Conservation (phyloP, 768 basidiomycete genomes). For the Lactifluus piperatus region DNA sequence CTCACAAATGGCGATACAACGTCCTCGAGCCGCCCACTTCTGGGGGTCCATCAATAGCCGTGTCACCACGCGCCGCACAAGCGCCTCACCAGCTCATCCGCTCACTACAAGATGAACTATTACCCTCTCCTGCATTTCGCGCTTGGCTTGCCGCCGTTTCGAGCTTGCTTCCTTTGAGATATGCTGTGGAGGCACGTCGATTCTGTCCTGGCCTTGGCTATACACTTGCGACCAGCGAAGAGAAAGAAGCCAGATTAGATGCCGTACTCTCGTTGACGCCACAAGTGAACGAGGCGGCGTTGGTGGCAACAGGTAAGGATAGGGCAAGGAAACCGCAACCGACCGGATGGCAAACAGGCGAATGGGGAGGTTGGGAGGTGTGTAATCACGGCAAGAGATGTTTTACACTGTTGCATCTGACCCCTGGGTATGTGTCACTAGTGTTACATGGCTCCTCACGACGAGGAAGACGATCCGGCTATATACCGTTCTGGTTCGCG, state of each 20-base stretch:
- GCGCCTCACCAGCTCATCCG: slow-evolving; percentile 53
- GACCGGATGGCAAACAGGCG: slow-evolving; percentile 58
- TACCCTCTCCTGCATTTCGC: slow-evolving; percentile 75
- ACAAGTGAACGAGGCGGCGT: slow-evolving; percentile 27
- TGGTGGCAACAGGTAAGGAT: slow-evolving; percentile 20
- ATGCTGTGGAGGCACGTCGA: slow-evolving; percentile 72
- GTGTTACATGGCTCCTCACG: slow-evolving; percentile 94
- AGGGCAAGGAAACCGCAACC: slow-evolving; percentile 27
- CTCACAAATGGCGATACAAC: slow-evolving; percentile 93
- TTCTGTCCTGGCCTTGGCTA: slow-evolving; percentile 94
- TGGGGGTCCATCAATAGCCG: slow-evolving; percentile 35
- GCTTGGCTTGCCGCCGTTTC: slow-evolving; percentile 80
- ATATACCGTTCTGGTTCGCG: slow-evolving; percentile 60
- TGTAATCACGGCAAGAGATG: slow-evolving; percentile 18
- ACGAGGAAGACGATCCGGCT: slow-evolving; percentile 92
- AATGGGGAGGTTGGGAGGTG: slow-evolving; percentile 95
- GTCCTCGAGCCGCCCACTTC: slow-evolving; percentile 34
- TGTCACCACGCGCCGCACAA: slow-evolving; percentile 44
- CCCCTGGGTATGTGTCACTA: slow-evolving; percentile 25
- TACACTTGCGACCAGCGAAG: slow-evolving; percentile 84
- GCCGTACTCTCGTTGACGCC: slow-evolving; percentile 84
- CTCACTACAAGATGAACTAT: slow-evolving; percentile 66
- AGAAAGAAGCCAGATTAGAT: slow-evolving; percentile 75
- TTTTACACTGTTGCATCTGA: slow-evolving; percentile 1
- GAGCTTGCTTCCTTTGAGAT: slow-evolving; percentile 59